Conservation (phyloP, 805 yeast genomes). For the Yamadazyma ubonensis region DNA sequence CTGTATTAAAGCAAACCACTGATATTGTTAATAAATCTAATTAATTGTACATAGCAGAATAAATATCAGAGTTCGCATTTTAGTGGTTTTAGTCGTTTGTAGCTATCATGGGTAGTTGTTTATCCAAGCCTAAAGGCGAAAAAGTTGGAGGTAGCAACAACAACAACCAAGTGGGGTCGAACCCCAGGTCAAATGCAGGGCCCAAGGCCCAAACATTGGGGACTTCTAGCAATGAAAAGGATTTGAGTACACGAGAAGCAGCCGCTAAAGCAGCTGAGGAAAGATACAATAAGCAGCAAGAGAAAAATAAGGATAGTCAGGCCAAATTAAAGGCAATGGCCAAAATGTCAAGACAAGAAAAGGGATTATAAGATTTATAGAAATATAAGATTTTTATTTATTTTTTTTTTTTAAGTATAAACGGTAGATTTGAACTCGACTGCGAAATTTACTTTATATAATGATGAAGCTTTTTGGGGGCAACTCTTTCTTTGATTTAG, state of each 20-base stretch:
- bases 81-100: not conserved
- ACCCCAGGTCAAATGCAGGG: too few species aligned
- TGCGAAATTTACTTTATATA: conserved; percentile 10
- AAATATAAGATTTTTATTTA: not conserved
- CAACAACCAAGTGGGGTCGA: not conserved
- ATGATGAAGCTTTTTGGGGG: conserved; percentile 12
- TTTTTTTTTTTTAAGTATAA: not conserved
- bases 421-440: conserved; percentile 15
- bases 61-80: not conserved
- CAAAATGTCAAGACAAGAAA: conserved; percentile 30
- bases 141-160: not conserved
- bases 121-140: conserved; percentile 17
- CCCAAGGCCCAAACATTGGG: too few species aligned
- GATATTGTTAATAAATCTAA: not conserved
- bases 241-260: conserved; percentile 24
- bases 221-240: conserved; percentile 2
- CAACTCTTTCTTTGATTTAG: conserved; percentile 28
- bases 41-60: not conserved
- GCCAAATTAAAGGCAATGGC: conserved; percentile 31
- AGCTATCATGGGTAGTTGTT: conserved; percentile 24
- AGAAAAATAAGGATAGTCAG: conserved; percentile 25
- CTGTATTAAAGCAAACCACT: not conserved
- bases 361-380: conserved; percentile 24
- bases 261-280: conserved; percentile 43
- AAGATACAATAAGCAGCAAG: conserved; percentile 30